Evolutionary conservation across 495 filamentous ascomycete species (phyloP), one percentile per base, ranked within the genome.

Genomic region (Annulohypoxylon bovei): DNA sequence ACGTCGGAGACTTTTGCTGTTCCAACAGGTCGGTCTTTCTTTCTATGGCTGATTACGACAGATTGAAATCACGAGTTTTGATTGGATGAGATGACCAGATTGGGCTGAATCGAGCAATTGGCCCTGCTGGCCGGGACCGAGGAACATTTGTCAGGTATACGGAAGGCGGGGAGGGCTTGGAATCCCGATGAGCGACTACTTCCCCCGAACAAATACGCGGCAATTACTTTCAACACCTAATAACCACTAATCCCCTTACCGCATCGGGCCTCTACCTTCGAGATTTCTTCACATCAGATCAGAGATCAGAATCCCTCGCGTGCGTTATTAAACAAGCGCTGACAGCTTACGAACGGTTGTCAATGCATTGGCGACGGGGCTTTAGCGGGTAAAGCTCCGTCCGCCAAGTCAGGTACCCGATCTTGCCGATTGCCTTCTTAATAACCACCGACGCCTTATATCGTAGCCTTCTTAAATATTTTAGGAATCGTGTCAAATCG

Each of bases 41-140:
- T 5, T 27, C 6, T 12, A 46, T 39, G 52, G 50, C 8, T 47
- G 39, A 46, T 35, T 40, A 58, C 53, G 9, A 16, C 23, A 56
- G 32, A 27, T 14, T 14, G 11, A 0, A 30, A 0, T 8, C 25
- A 16, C 8, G 22, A 33, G 14, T 23, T 56, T 28, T 61, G 55
- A 70, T 65, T 70, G 67, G 67, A 14, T 39, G 25, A 12, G 32
- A 27, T 4, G 23, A 20, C 33, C 28, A 23, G 30, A 25, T 53
- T 65, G 53, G 25, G 60, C 69, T 68, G 27, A 61, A 72, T 72
- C 30, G 54, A 72, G 69, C 46, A 72, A 68, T 37, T 56, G 46
- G 37, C 18, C 39, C n/a, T 42, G n/a, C 6, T 18, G 4, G 6
- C 33, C 57, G 69, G 59, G 63, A 33, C 58, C 37, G 63, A 59